Percentiles rank a stretch among this genome's conserved stretches.
phyloP scores from a whole-genome alignment of 1,139 yeast genomes.

The Nakaseomyces nivariensis region DNA sequence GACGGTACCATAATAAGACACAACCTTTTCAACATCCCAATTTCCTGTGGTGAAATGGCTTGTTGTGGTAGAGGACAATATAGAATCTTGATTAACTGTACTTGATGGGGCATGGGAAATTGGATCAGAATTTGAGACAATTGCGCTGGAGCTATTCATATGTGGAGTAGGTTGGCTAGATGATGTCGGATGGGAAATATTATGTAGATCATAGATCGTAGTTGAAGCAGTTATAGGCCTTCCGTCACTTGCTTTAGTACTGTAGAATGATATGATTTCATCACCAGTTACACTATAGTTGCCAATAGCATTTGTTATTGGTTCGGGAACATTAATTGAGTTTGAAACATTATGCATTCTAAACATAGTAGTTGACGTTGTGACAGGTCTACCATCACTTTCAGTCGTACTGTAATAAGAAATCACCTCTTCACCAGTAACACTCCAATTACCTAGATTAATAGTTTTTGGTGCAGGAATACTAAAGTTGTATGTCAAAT shows the following conservation, averaged over 20 bases:
- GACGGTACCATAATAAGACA: neutral
- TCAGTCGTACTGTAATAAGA: neutral
- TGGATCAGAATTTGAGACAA: neutral
- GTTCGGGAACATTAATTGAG: neutral
- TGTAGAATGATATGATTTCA: neutral
- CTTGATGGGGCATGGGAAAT: no score
- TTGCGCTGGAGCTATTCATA: neutral
- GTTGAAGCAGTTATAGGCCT: constrained; percentile 1
- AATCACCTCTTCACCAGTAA: neutral
- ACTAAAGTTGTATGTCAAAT: neutral
- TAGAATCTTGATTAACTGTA: neutral
- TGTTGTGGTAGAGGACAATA: neutral
- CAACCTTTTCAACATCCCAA: neutral
- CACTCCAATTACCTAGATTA: neutral
- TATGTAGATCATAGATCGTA: neutral
- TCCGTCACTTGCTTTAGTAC: neutral
- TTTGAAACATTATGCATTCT: neutral
- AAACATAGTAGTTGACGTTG: neutral
- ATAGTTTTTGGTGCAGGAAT: neutral
- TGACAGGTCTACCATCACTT: neutral
- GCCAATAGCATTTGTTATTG: neutral
- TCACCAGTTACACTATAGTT: neutral
- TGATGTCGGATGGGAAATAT: neutral
- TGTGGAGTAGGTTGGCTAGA: neutral
- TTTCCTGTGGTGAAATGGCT: neutral